Evolutionary conservation across 306 rosid genomes (phyloP), one percentile per base, ranked within the genome.

Genomic region (Quercus berberidifolia): DNA sequence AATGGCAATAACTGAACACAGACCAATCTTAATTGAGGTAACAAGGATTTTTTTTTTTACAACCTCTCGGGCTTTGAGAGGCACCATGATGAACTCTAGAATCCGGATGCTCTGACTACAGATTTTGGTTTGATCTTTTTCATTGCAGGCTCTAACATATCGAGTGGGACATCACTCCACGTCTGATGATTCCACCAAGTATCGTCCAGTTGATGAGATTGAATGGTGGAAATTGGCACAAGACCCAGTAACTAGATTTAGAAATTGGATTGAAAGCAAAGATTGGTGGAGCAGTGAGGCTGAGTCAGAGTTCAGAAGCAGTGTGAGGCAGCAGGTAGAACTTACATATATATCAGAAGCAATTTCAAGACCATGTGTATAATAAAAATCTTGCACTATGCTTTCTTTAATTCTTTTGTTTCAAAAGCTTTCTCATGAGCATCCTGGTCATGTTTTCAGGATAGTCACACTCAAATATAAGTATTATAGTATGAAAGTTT

Each of bases 151-250:
- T 54, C 81, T 95, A 55, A 93, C 98, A 5, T 95, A 95, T 78
- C 88, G 99, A 89, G 97, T 85, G 46, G 99, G 99, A 74, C 99
- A 95, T 80, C 98, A 95, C 76, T 86, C 94, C 25, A 95, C 98
- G n/a, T 95, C 99, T 9, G 99, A 95, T 78, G 99, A 95, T 79
- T 95, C 99, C 2, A 93, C 97, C 81, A 95, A 88, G 89, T 95
- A 95, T 76, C 98, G 99, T 51, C 82, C 92, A 0, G 82, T 77
- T 15, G 75, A 80, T 71, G 99, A 95, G 87, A 92, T 95, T 55
- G 92, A 95, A 77, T 83, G 91, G 88, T 95, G 98, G 98, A 92
- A 87, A 81, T 41, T 41, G 63, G 76, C 86, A 30, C 92, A 85
- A 81, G 92, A 92, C 78, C 97, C 98, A 26, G 92, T 95, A 72